Evolutionary conservation across 768 basidiomycete genomes (phyloP), one percentile per base, ranked within the genome.

Genomic region (Flagelloscypha sp.): DNA sequence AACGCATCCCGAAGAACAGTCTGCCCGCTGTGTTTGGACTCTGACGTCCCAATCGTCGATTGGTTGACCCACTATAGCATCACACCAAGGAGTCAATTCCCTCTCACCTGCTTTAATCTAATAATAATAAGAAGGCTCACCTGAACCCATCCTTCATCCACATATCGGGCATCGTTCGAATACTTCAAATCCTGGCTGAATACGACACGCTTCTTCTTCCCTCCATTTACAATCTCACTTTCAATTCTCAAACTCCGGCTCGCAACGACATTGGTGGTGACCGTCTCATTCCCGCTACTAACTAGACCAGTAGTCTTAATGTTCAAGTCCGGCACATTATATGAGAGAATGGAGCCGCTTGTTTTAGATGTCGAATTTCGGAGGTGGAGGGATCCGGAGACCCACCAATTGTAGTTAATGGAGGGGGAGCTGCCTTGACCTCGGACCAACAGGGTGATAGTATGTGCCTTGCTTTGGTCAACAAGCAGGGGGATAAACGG

Each of bases 381-480:
- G 24, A 71, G 48, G 47, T 78, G 75, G n/a, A 80, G 41, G 31
- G 52, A 52, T n/a, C 57, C 78, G 6, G 73, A 74, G 12, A 76
- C 63, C 39, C 67, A 74, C 79, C 77, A 80, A 45, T 78, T 76
- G 35, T 63, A 61, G 45, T 76, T 74, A 54, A 77, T 61, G 4
- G 61, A 56, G 29, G 77, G 76, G 38, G 65, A 56, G 19, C 53
- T 46, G 44, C 79, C 72, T 33, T 70, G 68, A 2, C 78, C 76
- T 30, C 58, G 61, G 39, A 79, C 70, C 40, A 78, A 67, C 19
- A 84, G 53, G 30, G 70, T 66, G 42, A 81, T 59, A 33, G 58
- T 71, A 50, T 80, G 80, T 36, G 66, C 48, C 12, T 57, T 44
- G 6, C 71, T 62, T 27, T 68, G 66, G 2, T 69, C 54, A 5